Base-by-base conservation (phyloP, 495 filamentous ascomycete genomes). In the Talaromyces stipitatus region DNA sequence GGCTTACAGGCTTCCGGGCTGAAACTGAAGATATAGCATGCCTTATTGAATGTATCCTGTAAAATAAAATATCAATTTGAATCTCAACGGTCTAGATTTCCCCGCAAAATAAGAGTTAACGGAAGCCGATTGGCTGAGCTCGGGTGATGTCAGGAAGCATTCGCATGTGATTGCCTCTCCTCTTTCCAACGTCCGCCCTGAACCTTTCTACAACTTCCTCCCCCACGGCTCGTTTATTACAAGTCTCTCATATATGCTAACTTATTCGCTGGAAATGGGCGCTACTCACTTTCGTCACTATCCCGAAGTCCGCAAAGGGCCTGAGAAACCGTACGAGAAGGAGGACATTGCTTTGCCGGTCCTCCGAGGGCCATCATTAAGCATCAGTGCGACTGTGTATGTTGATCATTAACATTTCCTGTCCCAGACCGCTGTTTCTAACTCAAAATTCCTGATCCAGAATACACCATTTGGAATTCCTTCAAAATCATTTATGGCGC, bases 1-100 rank as follows among this genome's bases (percentile, higher is more conserved):
- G 78, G 64, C 20, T 72, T 98, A 62, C 88, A 97, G 72, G 64
- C 67, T 43, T 83, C 72, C 58, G 80, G 90, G 64, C 69, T 97
- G 26, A 90, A 86, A 29, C 82, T 96, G 60, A 92, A 90, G 71
- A 68, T 48, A 51, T 51, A 30, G 16, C 12, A 56, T 27, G 9
- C 2, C 3, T 7, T n/a, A 47, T 20, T 4, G 12, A 22, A 1
- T 46, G 41, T 46, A 51, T 29, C 3, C 28, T 29, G n/a, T n/a
- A 7, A 41, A n/a, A 18, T 41, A 41, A 14, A 18, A 16, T 41
- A 4, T 18, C n/a, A 41, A 41, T 0, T 16, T 2, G 8, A 41
- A 4, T 8, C 16, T 41, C 4, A 9, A 3, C 2, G 36, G n/a
- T 20, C 36, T 18, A 41, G n/a, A 41, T 18, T 41, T 41, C 36